Base-by-base conservation (phyloP, 352 stramenopile genomes). In the Lagenidium sp. region DNA sequence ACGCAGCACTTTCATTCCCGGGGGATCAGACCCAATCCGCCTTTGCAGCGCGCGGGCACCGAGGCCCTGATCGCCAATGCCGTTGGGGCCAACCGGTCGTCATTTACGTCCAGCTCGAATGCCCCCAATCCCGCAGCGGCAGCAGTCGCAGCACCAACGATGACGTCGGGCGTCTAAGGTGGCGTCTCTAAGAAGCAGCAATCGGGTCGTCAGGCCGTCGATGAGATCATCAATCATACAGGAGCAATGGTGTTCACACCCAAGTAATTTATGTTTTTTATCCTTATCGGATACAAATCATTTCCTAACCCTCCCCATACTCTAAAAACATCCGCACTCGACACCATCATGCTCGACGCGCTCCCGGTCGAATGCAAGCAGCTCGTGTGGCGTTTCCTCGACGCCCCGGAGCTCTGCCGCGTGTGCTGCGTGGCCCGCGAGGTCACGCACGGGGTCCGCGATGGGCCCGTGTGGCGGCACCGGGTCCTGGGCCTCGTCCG, bases 351-450 rank as follows among this genome's bases (percentile, higher is more conserved):
- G 69, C 38, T 85, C 37, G 34, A 44, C 23, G n/a, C 55, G 47
- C 65, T 85, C 21, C 60, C 58, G 38, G 60, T 75, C 53, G 73
- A 85, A 44, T 82, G 68, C 53, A 83, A 82, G 60, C 65, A 76
- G 52, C 31, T 62, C 16, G 47, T 85, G 41, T 85, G 73, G 73
- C 34, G 44, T 28, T 75, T 68, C 36, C 48, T 85, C 11, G 69
- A 51, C 37, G 58, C 67, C 19, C 30, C 28, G 18, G 65, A 75
- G 50, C 68, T 85, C n/a, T 85, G 73, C 45, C 69, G 60, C 40
- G 21, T 77, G 36, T 41, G 45, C 0, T 69, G 63, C 36, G 63
- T 77, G 36, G 47, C 65, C 8, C 57, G 44, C 5, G 32, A 40
- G 41, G 44, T 54, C 1, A 42, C 66, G 0, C 44, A 57, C 13